Evolutionary conservation across 139 green algal species (phyloP).

Genomic region (Ostreobium quekettii): DNA sequence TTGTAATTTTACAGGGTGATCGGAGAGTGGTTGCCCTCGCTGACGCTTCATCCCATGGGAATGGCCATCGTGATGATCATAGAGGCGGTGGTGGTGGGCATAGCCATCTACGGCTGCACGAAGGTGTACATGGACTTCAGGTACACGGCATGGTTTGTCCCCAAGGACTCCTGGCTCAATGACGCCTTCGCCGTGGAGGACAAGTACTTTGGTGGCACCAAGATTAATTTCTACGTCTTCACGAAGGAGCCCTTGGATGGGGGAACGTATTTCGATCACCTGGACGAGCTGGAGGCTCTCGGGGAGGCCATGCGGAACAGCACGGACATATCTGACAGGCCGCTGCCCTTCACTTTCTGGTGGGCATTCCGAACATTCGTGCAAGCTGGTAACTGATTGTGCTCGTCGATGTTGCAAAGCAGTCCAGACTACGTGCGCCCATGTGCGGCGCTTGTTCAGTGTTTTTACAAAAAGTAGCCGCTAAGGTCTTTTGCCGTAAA

Average conservation of each 20-base stretch:
- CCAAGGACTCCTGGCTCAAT: slow-evolving; percentile 26
- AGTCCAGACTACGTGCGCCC: no score
- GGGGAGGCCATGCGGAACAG: slow-evolving; percentile 7
- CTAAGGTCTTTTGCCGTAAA: no score
- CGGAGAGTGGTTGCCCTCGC: slow-evolving; percentile 11
- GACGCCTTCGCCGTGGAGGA: slow-evolving; percentile 24
- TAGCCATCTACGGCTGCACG: slow-evolving; percentile 34
- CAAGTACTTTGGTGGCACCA: slow-evolving; percentile 26
- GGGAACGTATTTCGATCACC: slow-evolving; percentile 30
- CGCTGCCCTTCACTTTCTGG: background rate
- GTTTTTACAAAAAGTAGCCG: no score
- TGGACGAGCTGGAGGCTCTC: slow-evolving; percentile 27
- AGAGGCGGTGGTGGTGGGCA: slow-evolving; percentile 20
- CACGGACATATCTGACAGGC: no score
- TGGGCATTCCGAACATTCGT: background rate
- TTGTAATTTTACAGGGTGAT: slow-evolving; percentile 11
- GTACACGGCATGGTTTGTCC: slow-evolving; percentile 28
- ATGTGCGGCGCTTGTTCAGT: no score
- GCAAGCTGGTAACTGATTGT: background rate
- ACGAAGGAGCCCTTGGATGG: slow-evolving; percentile 21
- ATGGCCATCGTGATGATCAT: slow-evolving; percentile 20
- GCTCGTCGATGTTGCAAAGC: background rate
- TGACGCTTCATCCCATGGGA: slow-evolving; percentile 5
- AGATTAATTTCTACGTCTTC: slow-evolving; percentile 26
- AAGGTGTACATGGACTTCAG: slow-evolving; percentile 31